Evolutionary conservation across 306 rosid genomes (phyloP).

Genomic region (Vicia faba): DNA sequence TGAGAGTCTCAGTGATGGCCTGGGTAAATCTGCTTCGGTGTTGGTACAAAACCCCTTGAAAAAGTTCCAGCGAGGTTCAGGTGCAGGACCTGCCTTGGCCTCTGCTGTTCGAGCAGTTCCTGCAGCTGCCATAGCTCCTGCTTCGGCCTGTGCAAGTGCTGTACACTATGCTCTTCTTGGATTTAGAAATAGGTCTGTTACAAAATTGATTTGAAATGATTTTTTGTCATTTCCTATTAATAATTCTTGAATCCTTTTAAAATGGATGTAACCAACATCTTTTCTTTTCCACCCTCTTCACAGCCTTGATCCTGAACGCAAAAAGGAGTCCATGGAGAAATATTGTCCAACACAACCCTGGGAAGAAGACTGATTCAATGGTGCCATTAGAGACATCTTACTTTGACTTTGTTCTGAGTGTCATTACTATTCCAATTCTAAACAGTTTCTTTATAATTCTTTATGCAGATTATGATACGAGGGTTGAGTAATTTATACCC

Average conservation of each 20-base stretch:
- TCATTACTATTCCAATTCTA: slow-evolving; percentile 9
- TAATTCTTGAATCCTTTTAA: slow-evolving; percentile 21
- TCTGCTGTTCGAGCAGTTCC: slow-evolving; percentile 90
- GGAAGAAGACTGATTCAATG: slow-evolving; percentile 65
- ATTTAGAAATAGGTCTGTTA: slow-evolving; percentile 81
- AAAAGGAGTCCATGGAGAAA: slow-evolving; percentile 94
- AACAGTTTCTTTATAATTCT: slow-evolving; percentile 14
- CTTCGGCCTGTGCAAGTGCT: slow-evolving; percentile 97
- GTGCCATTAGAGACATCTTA: slow-evolving; percentile 36
- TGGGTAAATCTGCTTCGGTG: slow-evolving; percentile 95
- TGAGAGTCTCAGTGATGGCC: slow-evolving; percentile 88
- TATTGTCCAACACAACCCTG: slow-evolving; percentile 79
- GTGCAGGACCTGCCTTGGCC: slow-evolving; percentile 88
- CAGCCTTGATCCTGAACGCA: slow-evolving; percentile 97
- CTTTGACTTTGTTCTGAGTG: slow-evolving; percentile 25
- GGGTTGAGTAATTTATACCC: slow-evolving; percentile 22
- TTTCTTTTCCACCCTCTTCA: slow-evolving; percentile 15
- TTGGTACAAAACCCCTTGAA: slow-evolving; percentile 81
- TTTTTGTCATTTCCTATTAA: not conserved
- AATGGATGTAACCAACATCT: slow-evolving; percentile 24
- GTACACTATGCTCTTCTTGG: slow-evolving; percentile 88
- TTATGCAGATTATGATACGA: slow-evolving; percentile 33
- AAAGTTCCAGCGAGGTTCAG: slow-evolving; percentile 88
- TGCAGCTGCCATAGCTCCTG: slow-evolving; percentile 93
- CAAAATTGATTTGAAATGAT: slow-evolving; percentile 29